These are phyloP conservation scores for Talaromyces islandicus DNA, from an alignment of 2,329 filamentous ascomycete genomes.

Conservation along the genomic window DNA sequence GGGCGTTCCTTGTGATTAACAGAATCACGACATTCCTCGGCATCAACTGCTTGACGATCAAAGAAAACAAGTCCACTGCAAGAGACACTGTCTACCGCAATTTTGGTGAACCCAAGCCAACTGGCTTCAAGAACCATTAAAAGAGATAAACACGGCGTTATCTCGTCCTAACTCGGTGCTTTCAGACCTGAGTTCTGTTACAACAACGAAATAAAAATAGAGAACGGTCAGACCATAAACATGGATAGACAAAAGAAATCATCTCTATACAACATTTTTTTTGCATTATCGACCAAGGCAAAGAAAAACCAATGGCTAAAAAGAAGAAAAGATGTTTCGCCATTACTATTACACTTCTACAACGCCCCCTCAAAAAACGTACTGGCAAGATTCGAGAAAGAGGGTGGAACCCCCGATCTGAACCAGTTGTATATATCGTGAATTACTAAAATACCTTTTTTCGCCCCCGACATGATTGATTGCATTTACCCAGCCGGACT, in stretches of 20 bases:
- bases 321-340: background rate
- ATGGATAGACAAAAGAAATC: background rate
- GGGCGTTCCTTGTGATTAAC: slow-evolving; percentile 85
- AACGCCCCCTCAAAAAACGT: background rate
- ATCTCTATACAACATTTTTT: background rate
- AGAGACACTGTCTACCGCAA: slow-evolving; percentile 31
- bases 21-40: slow-evolving; percentile 88
- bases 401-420: background rate
- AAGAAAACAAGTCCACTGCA: slow-evolving; percentile 27
- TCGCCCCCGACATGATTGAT: background rate
- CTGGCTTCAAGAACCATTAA: slow-evolving; percentile 2
- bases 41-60: slow-evolving; percentile 91
- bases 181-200: background rate
- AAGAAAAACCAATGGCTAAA: background rate
- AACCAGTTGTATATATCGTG: background rate
- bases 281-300: background rate
- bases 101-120: slow-evolving; percentile 22
- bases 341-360: background rate
- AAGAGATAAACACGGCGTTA: background rate
- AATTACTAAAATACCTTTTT: background rate
- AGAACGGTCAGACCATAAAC: background rate
- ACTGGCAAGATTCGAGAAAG: background rate
- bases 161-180: background rate
- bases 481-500: background rate
- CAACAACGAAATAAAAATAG: background rate